These are phyloP conservation scores for Lobosporangium transversale DNA, from an alignment of 192 early-diverging fungal species.

Conservation along the genomic window DNA sequence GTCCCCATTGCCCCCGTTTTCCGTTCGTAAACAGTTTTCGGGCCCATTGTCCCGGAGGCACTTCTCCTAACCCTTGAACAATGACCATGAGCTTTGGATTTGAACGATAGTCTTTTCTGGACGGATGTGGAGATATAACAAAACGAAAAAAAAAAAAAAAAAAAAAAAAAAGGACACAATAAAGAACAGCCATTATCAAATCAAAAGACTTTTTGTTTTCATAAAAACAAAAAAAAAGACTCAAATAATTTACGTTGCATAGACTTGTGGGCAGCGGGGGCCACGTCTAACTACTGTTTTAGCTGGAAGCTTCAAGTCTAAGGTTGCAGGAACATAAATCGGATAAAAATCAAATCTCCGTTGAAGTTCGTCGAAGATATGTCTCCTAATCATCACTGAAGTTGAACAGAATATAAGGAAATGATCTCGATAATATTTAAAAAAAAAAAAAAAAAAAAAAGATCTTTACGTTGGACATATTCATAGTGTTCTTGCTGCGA, in stretches of 20 bases:
- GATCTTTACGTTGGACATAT: conserved; percentile 19
- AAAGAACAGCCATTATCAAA: too few relatives aligned
- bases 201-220: too few relatives aligned
- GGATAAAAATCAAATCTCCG: neutral
- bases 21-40: conserved; percentile 48
- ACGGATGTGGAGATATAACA: neutral
- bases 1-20: conserved; percentile 8
- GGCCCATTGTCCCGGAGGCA: conserved; percentile 49
- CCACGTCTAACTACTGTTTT: neutral
- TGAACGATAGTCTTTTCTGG: conserved; percentile 7
- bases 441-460: neutral
- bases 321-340: neutral
- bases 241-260: too few relatives aligned
- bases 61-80: conserved; percentile 35
- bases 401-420: neutral
- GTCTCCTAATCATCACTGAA: conserved; percentile 11
- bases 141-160: too few relatives aligned
- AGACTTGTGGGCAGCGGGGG: conserved; percentile 13
- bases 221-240: too few relatives aligned
- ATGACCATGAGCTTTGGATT: conserved; percentile 32
- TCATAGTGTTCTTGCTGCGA: conserved; percentile 29
- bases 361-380: neutral
- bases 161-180: too few relatives aligned
- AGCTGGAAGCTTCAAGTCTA: neutral
- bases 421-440: too few relatives aligned